Base-by-base conservation (phyloP, 306 rosid species). In the Senna tora region DNA sequence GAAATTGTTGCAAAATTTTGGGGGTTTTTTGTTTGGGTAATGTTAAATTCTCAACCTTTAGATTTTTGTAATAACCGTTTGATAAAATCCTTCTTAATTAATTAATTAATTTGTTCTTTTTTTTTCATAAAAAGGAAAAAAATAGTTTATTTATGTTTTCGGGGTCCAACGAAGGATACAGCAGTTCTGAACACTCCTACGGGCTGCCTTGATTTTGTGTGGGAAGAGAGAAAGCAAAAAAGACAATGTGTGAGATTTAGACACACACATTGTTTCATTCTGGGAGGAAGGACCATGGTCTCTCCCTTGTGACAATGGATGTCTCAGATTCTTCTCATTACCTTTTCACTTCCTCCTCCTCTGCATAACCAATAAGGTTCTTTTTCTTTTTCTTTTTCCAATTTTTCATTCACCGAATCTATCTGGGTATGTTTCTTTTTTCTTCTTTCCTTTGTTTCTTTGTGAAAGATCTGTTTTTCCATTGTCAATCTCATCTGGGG, bases 171-270 rank as follows among this genome's bases (percentile, higher is more conserved):
- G n/a, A 66, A 63, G 67, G 74, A 75, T 84, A 73, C 42, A 62
- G 62, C 72, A 75, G 72, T 55, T 79, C 82, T 77, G 80, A 28
- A 43, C 71, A 25, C 30, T 71, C 57, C 65, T 52, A 79, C 84
- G 81, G 79, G 83, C 74, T 75, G 82, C 85, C 72, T 67, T 73
- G 84, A 1, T 41, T 41, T 6, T 36, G 12, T 78, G 90, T 80
- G 85, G 79, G 86, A 46, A 30, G n/a, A 22, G n/a, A 22, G 43
- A 21, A 15, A 66, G 58, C 55, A 17, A 33, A 17, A 33, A 45
- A 68, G 75, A 55, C 82, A 77, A 75, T 82, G 85, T 76, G 84
- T 77, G 85, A 80, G 82, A 63, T 77, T 77, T 71, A 63, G 72
- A 32, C 70, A 41, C 79, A 63, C 85, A 16, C 80, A 68, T 76